phyloP scores from a whole-genome alignment of 306 rosid genomes.

The Calophaca sinica region DNA sequence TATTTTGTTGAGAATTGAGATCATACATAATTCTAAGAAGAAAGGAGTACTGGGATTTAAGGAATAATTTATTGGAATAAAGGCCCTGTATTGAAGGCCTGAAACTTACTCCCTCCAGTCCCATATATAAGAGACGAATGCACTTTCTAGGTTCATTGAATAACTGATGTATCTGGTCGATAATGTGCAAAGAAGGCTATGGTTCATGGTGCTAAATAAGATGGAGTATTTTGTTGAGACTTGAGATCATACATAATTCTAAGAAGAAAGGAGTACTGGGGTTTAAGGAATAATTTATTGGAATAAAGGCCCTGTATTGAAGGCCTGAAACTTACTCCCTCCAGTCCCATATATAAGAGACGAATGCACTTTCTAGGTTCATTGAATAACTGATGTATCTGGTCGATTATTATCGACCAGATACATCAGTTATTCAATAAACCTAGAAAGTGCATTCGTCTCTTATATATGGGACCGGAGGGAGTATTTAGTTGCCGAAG shows the following conservation, averaged over 20 bases:
- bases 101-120: not conserved
- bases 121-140: too few species aligned
- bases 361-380: too few species aligned
- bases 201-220: constrained; percentile 10
- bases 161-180: too few species aligned
- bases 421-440: too few species aligned
- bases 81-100: constrained; percentile 6
- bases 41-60: not conserved
- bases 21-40: not conserved
- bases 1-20: not conserved
- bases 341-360: too few species aligned
- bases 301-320: not conserved
- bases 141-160: too few species aligned
- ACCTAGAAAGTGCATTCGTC: too few species aligned
- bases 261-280: not conserved
- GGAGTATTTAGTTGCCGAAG: too few species aligned
- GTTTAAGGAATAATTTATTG: not conserved
- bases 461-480: too few species aligned
- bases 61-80: not conserved
- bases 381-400: too few species aligned
- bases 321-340: not conserved
- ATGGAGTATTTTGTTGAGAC: not conserved
- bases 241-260: not conserved
- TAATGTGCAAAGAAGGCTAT: not conserved
- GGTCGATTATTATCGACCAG: too few species aligned